Conservation (phyloP, 1,284 basidiomycete species). For the Puccinia coronata region DNA sequence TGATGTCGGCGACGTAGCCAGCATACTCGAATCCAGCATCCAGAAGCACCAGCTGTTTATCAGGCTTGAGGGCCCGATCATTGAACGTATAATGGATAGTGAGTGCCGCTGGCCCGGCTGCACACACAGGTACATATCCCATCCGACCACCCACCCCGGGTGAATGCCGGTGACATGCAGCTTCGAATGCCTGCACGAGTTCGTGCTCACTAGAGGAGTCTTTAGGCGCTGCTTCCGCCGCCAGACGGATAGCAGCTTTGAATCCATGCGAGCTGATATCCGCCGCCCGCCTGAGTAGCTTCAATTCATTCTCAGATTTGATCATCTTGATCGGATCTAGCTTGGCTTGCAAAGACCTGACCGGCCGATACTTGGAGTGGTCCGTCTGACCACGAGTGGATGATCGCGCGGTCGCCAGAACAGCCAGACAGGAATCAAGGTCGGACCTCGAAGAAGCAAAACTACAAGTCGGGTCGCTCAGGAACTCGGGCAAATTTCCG, state of each 20-base stretch:
- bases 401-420: slow-evolving; percentile 39
- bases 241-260: slow-evolving; percentile 76
- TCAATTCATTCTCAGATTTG: slow-evolving; percentile 72
- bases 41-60: slow-evolving; percentile 76
- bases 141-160: slow-evolving; percentile 66
- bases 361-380: slow-evolving; percentile 28
- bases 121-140: slow-evolving; percentile 92
- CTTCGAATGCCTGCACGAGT: slow-evolving; percentile 84
- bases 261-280: slow-evolving; percentile 75
- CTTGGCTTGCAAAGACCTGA: slow-evolving; percentile 54
- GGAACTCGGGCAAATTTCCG: slow-evolving; percentile 27
- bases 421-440: slow-evolving; percentile 43
- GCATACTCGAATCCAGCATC: slow-evolving; percentile 65
- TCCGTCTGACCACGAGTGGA: slow-evolving; percentile 1
- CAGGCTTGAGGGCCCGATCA: slow-evolving; percentile 70
- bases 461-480: background rate
- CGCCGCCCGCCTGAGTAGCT: slow-evolving; percentile 72
- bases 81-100: slow-evolving; percentile 92
- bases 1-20: slow-evolving; percentile 47
- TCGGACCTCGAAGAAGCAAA: background rate
- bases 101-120: slow-evolving; percentile 72
- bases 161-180: slow-evolving; percentile 72
- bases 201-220: slow-evolving; percentile 72
- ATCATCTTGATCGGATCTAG: slow-evolving; percentile 68
- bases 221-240: slow-evolving; percentile 57